Base-by-base conservation (phyloP, 2,329 filamentous ascomycete genomes). In the Beauveria brongniartii region DNA sequence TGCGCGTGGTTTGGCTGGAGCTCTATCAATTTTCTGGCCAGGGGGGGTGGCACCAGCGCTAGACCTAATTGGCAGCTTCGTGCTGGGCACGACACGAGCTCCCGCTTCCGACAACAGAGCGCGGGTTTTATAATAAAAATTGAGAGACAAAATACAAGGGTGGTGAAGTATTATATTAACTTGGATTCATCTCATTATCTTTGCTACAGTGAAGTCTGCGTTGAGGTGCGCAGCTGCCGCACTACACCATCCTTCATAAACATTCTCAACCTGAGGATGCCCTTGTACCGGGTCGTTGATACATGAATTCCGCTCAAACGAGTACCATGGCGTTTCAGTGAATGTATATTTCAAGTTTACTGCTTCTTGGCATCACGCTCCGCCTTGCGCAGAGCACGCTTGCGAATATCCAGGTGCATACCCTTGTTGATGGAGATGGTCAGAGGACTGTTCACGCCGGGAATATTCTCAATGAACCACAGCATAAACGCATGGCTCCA, bases 401-500 rank as follows among this genome's bases (percentile, higher is more conserved):
- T 88, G 67, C 92, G 86, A 64, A 97, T 96, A 62, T 87, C 86
- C 69, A 89, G 78, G 71, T 97, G 92, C 87, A 95, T 92, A 66
- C 77, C 79, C 65, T 79, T 75, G 72, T 84, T 85, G 69, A 78
- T 73, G 67, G 71, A 74, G 46, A 84, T 76, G 12, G 74, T 77
- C 24, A 81, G 52, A 16, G 72, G 70, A 68, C 76, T 78, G 55
- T 78, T 81, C 24, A 77, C 74, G 6, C 83, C 83, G 37, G 81
- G 69, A 0, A 82, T 78, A 65, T 76, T 84, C 72, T 85, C 83
- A 41, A 97, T 78, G 61, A 85, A 84, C 88, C 90, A 97, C 65
- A 93, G 87, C 86, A 97, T 89, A 59, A 95, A 71, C 0, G 88
- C 91, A 74, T 99, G 94, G 66, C 84, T 89, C 92, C 92, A 97